A percentile compares a stretch with the other conserved stretches of the same genome.
Conservation (phyloP, 129 eudicot species). For the Lonicera japonica region DNA sequence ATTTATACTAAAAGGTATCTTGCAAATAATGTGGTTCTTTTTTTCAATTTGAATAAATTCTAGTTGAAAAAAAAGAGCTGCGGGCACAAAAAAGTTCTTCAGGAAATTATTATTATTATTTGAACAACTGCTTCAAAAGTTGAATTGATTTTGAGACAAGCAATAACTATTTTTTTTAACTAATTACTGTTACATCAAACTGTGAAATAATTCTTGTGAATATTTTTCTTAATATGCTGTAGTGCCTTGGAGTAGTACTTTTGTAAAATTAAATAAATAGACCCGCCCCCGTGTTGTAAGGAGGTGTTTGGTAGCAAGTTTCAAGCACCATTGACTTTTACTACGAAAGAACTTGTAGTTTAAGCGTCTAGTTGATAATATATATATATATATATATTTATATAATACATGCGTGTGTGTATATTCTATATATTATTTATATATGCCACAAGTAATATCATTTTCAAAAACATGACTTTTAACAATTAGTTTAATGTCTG, state of each 20-base stretch:
- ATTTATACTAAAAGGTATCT: background rate
- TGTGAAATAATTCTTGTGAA: too few relatives aligned
- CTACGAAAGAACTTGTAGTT: background rate
- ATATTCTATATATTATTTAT: slow-evolving; percentile 1
- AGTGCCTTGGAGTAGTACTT: too few relatives aligned
- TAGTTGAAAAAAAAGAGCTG: too few relatives aligned
- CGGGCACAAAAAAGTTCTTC: too few relatives aligned
- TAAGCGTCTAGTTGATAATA: too few relatives aligned
- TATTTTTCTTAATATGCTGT: too few relatives aligned
- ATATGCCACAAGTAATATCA: slow-evolving; percentile 10
- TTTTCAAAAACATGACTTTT: slow-evolving; percentile 5
- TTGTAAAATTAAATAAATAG: too few relatives aligned
- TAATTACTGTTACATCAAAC: too few relatives aligned
- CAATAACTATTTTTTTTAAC: too few relatives aligned
- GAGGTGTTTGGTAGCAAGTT: slow-evolving; percentile 1
- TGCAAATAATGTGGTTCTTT: background rate
- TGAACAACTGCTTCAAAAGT: too few relatives aligned
- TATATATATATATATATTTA: background rate
- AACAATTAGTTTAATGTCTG: background rate
- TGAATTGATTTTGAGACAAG: too few relatives aligned
- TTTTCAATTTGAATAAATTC: background rate
- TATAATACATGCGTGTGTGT: background rate
- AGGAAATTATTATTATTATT: too few relatives aligned
- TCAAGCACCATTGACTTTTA: background rate
- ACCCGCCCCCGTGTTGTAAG: background rate